Evolutionary conservation across 768 basidiomycete genomes (phyloP).

Genomic region (Panellus pusillus): DNA sequence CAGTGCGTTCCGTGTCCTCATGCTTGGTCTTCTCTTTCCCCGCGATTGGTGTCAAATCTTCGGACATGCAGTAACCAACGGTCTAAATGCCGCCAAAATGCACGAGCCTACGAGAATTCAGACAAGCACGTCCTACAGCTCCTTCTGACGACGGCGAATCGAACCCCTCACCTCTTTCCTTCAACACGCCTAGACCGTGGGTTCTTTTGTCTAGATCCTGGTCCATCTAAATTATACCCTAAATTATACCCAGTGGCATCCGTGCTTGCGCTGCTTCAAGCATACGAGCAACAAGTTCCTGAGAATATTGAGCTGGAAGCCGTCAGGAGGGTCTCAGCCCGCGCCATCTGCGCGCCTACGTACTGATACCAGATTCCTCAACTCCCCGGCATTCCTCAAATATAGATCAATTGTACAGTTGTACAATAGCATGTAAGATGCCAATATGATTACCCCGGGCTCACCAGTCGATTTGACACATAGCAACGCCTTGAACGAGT

Average conservation of each 20-base stretch:
- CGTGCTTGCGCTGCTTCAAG: conserved; percentile 3
- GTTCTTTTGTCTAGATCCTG: neutral
- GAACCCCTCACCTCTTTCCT: conserved; percentile 8
- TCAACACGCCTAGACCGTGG: conserved; percentile 8
- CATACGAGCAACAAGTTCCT: conserved; percentile 7
- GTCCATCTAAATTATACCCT: too few species aligned
- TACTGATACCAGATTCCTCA: neutral
- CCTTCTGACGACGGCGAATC: conserved; percentile 9
- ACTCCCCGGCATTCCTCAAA: too few species aligned
- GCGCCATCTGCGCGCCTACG: conserved; percentile 11
- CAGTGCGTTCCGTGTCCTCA: conserved; percentile 3
- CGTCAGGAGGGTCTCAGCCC: conserved; percentile 5
- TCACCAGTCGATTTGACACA: too few species aligned
- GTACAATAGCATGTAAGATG: too few species aligned
- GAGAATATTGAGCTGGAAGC: conserved; percentile 5
- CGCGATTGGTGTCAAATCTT: neutral
- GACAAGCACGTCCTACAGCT: conserved; percentile 9
- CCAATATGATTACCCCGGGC: too few species aligned
- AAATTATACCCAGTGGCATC: neutral
- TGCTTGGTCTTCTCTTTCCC: neutral
- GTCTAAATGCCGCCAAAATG: conserved; percentile 13
- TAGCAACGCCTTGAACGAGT: too few species aligned
- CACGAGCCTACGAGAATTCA: neutral
- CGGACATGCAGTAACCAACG: conserved; percentile 8
- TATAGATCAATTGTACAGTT: too few species aligned